These are phyloP conservation scores for Isoetes taiwanensis DNA, from an alignment of 75 land plant species.

Conservation along the genomic window DNA sequence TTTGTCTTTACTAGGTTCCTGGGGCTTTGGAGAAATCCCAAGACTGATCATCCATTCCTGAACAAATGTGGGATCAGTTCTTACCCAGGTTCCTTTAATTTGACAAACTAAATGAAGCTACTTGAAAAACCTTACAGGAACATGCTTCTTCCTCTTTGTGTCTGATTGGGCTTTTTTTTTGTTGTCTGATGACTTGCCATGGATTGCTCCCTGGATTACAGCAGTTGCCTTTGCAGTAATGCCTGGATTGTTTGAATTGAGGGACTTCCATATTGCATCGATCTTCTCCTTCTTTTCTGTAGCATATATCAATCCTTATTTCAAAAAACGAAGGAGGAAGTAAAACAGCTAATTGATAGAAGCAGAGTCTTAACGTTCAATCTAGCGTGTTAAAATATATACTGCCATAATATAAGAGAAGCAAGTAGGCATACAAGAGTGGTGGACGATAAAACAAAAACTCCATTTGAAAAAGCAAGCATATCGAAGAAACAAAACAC, in stretches of 20 bases:
- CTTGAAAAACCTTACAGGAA: neutral
- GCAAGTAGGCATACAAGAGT: no score
- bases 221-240: conserved; percentile 10
- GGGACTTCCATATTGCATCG: conserved; percentile 41
- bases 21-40: conserved; percentile 18
- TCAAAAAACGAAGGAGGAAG: no score
- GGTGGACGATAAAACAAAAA: no score
- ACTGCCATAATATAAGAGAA: no score
- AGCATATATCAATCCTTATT: no score
- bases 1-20: neutral
- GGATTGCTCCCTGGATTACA: neutral
- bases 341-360: no score
- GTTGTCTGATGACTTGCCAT: conserved; percentile 5
- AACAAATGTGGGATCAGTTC: neutral
- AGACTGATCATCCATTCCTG: conserved; percentile 52
- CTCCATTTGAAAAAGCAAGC: no score
- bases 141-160: conserved; percentile 7
- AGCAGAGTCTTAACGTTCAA: no score
- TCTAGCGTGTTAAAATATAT: no score
- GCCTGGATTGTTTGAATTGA: conserved; percentile 18
- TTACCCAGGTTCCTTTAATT: neutral
- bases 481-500: no score
- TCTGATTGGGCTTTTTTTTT: conserved; percentile 3
- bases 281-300: conserved; percentile 28
- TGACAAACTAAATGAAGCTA: neutral